Evolutionary conservation across 2,329 filamentous ascomycete species (phyloP).

Genomic region (Gyromitra esculenta): DNA sequence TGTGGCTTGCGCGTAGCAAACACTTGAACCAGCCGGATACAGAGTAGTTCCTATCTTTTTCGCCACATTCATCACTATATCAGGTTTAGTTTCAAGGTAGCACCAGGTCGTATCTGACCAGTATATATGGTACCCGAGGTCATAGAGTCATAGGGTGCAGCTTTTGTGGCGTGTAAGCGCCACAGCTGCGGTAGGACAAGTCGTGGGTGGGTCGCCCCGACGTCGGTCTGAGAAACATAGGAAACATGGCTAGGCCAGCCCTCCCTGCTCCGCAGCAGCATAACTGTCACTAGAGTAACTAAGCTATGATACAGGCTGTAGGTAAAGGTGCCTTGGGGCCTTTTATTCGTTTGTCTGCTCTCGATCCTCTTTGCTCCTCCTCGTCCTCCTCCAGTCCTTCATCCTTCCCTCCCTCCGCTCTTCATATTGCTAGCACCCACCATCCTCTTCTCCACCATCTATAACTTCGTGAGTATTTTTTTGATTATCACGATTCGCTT

Average conservation of each 20-base stretch:
- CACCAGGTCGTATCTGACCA: too few relatives aligned
- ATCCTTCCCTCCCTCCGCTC: not conserved
- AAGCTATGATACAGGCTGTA: constrained; percentile 24
- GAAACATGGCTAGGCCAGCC: constrained; percentile 12
- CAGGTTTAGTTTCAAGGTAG: too few relatives aligned
- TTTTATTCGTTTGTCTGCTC: constrained; percentile 13
- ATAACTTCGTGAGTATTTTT: constrained; percentile 9
- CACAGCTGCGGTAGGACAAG: constrained; percentile 15
- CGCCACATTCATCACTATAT: too few relatives aligned
- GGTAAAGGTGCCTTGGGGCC: constrained; percentile 1
- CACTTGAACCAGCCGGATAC: too few relatives aligned
- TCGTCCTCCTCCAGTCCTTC: constrained; percentile 2
- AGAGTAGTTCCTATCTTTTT: too few relatives aligned
- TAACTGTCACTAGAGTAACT: constrained; percentile 10
- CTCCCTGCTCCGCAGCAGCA: constrained; percentile 4
- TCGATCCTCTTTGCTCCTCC: constrained; percentile 6
- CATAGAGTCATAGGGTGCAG: constrained; percentile 19
- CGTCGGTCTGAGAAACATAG: constrained; percentile 29
- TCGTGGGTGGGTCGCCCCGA: constrained; percentile 4
- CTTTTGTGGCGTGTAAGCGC: constrained; percentile 30
- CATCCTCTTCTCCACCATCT: constrained; percentile 1
- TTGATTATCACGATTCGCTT: constrained; percentile 1
- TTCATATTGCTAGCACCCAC: constrained; percentile 5
- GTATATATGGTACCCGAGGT: not conserved
- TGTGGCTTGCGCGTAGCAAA: too few relatives aligned